Conservation (phyloP, 2,329 filamentous ascomycete genomes). For the Hymenotorrendiella dingleyae region DNA sequence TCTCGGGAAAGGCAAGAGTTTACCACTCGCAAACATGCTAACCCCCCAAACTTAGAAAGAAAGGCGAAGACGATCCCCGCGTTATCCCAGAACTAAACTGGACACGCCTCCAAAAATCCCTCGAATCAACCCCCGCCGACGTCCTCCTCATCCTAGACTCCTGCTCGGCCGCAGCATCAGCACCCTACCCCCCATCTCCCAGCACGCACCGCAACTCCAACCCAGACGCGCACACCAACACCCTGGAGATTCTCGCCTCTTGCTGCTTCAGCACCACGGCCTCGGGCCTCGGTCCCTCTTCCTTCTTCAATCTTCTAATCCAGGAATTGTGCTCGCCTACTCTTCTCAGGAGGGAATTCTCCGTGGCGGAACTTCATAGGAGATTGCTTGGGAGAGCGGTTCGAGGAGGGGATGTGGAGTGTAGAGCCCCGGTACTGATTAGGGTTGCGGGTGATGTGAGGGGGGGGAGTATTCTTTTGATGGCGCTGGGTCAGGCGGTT, state of each 20-base stretch:
- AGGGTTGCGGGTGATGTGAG: not conserved
- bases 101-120: conserved; percentile 4
- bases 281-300: conserved; percentile 1
- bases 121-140: not conserved
- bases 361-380: not conserved
- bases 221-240: not conserved
- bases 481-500: not conserved
- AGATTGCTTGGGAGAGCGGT: not conserved
- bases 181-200: not conserved
- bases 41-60: not conserved
- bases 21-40: not conserved
- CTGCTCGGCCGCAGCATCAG: not conserved
- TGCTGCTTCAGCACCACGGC: conserved; percentile 3
- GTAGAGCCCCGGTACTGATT: conserved; percentile 1
- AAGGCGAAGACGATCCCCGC: not conserved
- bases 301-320: conserved; percentile 6
- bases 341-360: not conserved
- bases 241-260: conserved; percentile 1
- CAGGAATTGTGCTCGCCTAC: not conserved
- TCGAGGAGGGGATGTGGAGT: not conserved
- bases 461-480: not conserved
- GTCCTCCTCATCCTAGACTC: conserved; percentile 4
- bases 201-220: not conserved
- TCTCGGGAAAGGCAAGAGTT: too few species aligned
- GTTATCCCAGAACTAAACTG: conserved; percentile 2